These are phyloP conservation scores for Lunularia cruciata DNA, from an alignment of 225 moss, liverwort and hornwort genomes.

Conservation along the genomic window DNA sequence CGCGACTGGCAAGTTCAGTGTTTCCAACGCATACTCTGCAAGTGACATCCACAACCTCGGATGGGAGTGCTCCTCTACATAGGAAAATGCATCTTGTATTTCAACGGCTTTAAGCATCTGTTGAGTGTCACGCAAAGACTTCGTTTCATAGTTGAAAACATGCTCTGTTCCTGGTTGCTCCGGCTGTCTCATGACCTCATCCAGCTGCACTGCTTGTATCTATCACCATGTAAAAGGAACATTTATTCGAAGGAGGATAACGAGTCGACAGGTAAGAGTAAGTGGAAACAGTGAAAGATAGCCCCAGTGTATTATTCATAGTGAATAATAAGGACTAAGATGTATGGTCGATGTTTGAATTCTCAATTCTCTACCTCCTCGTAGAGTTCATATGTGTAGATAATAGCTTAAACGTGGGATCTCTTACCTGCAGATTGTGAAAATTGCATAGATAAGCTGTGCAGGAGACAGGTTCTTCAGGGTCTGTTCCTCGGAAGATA, in stretches of 20 bases:
- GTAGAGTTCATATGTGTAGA: too few species aligned
- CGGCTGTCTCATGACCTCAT: constrained; percentile 82
- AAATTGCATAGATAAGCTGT: constrained; percentile 88
- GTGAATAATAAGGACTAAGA: too few species aligned
- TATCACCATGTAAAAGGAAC: too few species aligned
- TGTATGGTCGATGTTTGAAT: too few species aligned
- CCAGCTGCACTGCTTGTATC: constrained; percentile 90
- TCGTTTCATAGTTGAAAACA: constrained; percentile 87
- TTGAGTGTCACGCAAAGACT: constrained; percentile 81
- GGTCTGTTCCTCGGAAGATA: constrained; percentile 85
- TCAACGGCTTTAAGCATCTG: constrained; percentile 80
- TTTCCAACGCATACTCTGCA: constrained; percentile 85
- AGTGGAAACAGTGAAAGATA: too few species aligned
- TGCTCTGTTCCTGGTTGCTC: constrained; percentile 68
- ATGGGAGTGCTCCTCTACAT: constrained; percentile 90
- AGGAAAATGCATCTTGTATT: constrained; percentile 89
- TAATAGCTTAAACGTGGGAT: too few species aligned
- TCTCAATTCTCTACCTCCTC: too few species aligned
- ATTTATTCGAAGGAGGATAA: too few species aligned
- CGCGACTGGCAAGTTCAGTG: constrained; percentile 65
- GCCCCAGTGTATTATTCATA: too few species aligned
- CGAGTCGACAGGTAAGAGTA: too few species aligned
- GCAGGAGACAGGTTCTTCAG: constrained; percentile 90
- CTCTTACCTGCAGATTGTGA: constrained; percentile 74
- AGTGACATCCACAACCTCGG: constrained; percentile 91